These are phyloP conservation scores for Eimeria brunetti DNA, from an alignment of 169 alveolate species.

Conservation along the genomic window DNA sequence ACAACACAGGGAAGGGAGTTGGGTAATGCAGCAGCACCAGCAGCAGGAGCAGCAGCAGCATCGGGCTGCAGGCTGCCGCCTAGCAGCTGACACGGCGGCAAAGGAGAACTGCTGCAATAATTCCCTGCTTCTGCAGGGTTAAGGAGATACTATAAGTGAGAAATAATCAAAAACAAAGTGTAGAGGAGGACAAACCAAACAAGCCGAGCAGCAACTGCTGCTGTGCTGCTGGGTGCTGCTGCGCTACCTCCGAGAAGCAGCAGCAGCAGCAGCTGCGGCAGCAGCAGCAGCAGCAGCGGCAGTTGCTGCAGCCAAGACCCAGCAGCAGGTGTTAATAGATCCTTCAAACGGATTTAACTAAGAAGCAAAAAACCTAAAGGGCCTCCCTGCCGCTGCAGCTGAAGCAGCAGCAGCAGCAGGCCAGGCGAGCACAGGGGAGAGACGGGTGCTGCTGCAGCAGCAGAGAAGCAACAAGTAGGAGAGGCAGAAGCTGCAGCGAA, in stretches of 20 bases:
- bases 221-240: slow-evolving; percentile 47
- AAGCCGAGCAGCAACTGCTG: background rate
- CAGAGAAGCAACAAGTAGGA: background rate
- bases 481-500: slow-evolving; percentile 20
- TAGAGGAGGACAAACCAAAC: background rate
- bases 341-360: background rate
- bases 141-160: background rate
- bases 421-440: slow-evolving; percentile 1
- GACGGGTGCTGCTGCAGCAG: slow-evolving; percentile 28
- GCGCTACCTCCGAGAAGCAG: slow-evolving; percentile 39
- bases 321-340: background rate
- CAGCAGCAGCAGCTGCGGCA: slow-evolving; percentile 38
- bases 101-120: background rate
- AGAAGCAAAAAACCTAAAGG: background rate
- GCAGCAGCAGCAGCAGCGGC: slow-evolving; percentile 45
- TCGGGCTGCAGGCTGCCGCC: background rate
- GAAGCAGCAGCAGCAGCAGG: background rate
- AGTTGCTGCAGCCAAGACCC: background rate
- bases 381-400: background rate
- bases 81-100: background rate
- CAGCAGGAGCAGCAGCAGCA: slow-evolving; percentile 48
- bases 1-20: background rate
- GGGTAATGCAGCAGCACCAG: background rate
- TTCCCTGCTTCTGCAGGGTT: background rate
- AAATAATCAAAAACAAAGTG: background rate